A percentile compares a stretch with the other conserved stretches of the same genome.
These are phyloP conservation scores for Fusarium oxysporum DNA, from an alignment of 2,329 filamentous ascomycete genomes.

Conservation along the genomic window DNA sequence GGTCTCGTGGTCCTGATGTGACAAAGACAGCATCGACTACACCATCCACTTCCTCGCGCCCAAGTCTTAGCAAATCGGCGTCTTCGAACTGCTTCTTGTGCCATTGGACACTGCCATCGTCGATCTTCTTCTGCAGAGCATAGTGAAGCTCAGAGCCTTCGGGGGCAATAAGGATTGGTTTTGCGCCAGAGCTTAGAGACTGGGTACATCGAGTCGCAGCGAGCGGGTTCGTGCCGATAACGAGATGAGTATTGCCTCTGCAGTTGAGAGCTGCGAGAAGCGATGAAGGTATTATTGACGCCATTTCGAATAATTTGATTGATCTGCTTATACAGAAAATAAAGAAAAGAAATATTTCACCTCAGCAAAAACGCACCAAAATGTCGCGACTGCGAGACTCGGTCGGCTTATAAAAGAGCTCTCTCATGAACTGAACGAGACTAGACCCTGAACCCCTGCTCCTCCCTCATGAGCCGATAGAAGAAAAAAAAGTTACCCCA, in stretches of 20 bases:
- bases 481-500: constrained; percentile 36
- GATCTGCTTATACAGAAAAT: constrained; percentile 19
- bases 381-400: constrained; percentile 30
- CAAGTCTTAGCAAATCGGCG: constrained; percentile 77
- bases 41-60: constrained; percentile 79
- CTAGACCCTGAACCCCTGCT: constrained; percentile 16
- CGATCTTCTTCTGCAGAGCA: constrained; percentile 70
- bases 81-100: constrained; percentile 74
- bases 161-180: constrained; percentile 81
- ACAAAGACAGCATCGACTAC: constrained; percentile 96
- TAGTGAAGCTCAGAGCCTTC: constrained; percentile 69
- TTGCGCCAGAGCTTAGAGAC: constrained; percentile 84
- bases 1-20: constrained; percentile 66
- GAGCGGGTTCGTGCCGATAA: constrained; percentile 87
- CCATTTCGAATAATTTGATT: constrained; percentile 2
- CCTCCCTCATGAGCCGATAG: constrained; percentile 19
- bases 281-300: constrained; percentile 49
- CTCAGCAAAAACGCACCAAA: not conserved
- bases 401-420: constrained; percentile 34
- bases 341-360: not conserved
- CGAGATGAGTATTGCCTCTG: constrained; percentile 79
- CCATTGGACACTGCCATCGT: constrained; percentile 75
- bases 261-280: constrained; percentile 81
- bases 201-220: constrained; percentile 86
- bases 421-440: constrained; percentile 2